Percentiles rank a stretch among this genome's conserved stretches.
phyloP scores from a whole-genome alignment of 108 stramenopile species.

The Schizochytrium sp. region DNA sequence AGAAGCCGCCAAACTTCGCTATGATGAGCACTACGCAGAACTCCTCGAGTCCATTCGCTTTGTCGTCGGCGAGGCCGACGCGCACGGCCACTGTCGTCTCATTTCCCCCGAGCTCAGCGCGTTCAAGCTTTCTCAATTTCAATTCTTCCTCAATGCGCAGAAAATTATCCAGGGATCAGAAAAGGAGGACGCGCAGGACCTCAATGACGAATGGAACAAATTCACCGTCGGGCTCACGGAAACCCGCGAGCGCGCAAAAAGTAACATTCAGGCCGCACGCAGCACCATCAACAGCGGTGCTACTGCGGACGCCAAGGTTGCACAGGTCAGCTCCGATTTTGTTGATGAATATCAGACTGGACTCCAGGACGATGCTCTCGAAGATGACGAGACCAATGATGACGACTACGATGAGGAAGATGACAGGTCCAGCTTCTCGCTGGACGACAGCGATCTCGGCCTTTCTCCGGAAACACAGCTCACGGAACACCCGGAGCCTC shows the following conservation, averaged over 20 bases:
- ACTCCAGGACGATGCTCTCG: no score
- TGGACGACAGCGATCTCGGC: no score
- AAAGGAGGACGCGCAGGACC: neutral
- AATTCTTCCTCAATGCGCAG: neutral
- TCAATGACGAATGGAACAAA: slow-evolving; percentile 5
- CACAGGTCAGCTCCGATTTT: no score
- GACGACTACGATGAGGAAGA: no score
- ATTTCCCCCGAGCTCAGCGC: slow-evolving; percentile 13
- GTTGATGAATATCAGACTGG: no score
- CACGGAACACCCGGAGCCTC: no score
- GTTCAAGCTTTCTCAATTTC: neutral
- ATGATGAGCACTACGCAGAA: neutral
- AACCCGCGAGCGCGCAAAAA: neutral
- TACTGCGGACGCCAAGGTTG: no score
- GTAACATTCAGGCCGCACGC: neutral
- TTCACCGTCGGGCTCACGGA: neutral
- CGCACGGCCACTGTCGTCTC: neutral
- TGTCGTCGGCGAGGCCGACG: neutral
- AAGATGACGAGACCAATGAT: no score
- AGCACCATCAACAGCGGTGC: no score
- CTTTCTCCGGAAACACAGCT: no score
- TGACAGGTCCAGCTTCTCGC: no score
- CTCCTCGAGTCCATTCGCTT: neutral
- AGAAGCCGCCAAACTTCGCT: neutral
- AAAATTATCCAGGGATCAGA: slow-evolving; percentile 4